Evolutionary conservation across 2,329 filamentous ascomycete genomes (phyloP), one percentile per base, ranked within the genome.

Genomic region (Geoglossum cookeanum): DNA sequence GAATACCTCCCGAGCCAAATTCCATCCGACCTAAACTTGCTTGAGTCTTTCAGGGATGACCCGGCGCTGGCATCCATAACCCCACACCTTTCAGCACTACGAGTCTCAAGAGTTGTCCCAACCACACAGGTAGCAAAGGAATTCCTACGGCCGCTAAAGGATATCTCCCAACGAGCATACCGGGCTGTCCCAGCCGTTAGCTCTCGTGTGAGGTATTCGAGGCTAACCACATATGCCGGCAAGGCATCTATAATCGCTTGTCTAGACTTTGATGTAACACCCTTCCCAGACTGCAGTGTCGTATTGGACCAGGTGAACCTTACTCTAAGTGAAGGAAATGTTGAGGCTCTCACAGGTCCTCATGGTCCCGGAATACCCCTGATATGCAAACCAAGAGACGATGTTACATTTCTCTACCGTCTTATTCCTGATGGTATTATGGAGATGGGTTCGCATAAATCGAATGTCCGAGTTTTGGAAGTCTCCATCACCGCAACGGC

Each of bases 61-160:
- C 78, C 81, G 27, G 76, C 75, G 30, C 72, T 88, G 17, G 72
- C 71, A 15, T 79, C 81, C 39, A 71, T 80, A 30, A 75, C 76
- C 62, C 84, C 86, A 52, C 78, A 79, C 33, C 73, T 92, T 1
- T 88, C 85, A 8, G 84, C 86, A 4, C 74, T 85, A 59, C 76
- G 85, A 53, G 84, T 91, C 37, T 87, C 83, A 47, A 79, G 84
- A 60, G 84, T 90, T 3, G 80, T 83, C 5, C 86, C 85, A 4
- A 75, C 79, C 47, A 80, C 81, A 1, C 77, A 80, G 54, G 73
- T 74, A 35, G 67, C 75, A 29, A 78, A 78, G 61, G 81, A 85
- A 59, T 69, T 77, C 44, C 72, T 79, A 59, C 79, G 78, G 44
- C 80, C 83, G 3, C 75, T 90, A 57, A 78, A 78, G 60, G 81